Evolutionary conservation across 1,284 basidiomycete genomes (phyloP), one percentile per base, ranked within the genome.

Genomic region (Dichomitus squalens): DNA sequence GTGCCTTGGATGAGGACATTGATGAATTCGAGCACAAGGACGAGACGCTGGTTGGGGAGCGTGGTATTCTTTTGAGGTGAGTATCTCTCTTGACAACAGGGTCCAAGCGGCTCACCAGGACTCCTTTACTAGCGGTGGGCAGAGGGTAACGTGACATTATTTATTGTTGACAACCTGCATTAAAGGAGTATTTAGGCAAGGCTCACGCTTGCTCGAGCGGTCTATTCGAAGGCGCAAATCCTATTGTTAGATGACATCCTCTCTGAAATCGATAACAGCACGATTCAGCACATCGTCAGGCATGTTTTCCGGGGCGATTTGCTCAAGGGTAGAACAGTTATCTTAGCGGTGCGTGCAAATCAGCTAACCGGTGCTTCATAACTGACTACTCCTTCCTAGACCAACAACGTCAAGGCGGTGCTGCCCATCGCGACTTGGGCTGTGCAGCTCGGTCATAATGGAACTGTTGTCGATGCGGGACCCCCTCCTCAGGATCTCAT

Each of bases 241-340:
- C 70, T 93, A 7, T 76, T 93, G 7, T 75, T 86, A 33, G 84
- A 85, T 68, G 88, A 91, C 67, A 72, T 81, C 31, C 53, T 70
- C 23, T 66, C 78, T 5, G 78, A 79, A 1, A 66, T 82, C 6
- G 82, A 83, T 66, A 80, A 84, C 18, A 81, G 86, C 61, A 93
- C 90, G 0, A 79, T 88, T 0, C 82, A 82, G 58, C 91, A 83
- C 82, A 86, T 93, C 57, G 82, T 92, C 14, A 83, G 90, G n/a
- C 82, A 90, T 49, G 87, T 88, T 62, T 82, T 94, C 70, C 69
- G 73, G 39, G 87, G 89, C 4, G 83, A 87, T 54, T 74, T 93
- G 6, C 72, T 93, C 29, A 73, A 77, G 40, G 85, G 80, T 6
- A 79, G 90, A 48, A 93, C 90, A 0, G 75, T 92, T 31, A 69